Evolutionary conservation across 177 flowering plant species (phyloP).

Genomic region (Vitis hybrid): DNA sequence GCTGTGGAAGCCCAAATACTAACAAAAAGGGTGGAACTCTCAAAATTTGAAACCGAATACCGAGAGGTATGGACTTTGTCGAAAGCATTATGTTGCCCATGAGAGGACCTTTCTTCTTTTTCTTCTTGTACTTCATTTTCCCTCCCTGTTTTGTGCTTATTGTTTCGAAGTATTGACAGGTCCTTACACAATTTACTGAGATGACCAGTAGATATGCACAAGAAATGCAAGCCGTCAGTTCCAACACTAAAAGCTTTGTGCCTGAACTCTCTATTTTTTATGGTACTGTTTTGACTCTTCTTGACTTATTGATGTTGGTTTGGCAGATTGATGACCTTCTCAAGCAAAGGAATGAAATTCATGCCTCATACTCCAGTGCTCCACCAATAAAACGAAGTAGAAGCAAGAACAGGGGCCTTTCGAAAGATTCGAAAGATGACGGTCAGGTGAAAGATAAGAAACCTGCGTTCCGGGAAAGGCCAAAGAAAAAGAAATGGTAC

Average conservation of each 20-base stretch:
- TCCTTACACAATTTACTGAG: conserved; percentile 87
- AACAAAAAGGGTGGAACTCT: conserved; percentile 75
- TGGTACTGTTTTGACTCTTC: not conserved
- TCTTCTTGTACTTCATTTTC: too few species aligned
- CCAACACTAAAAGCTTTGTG: not conserved
- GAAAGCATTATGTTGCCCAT: not conserved
- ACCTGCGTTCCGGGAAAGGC: conserved; percentile 46
- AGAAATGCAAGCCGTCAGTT: conserved; percentile 87
- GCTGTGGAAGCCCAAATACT: conserved; percentile 81
- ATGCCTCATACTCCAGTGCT: conserved; percentile 64
- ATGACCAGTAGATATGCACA: conserved; percentile 92
- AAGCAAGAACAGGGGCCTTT: conserved; percentile 41
- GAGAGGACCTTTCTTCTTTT: not conserved
- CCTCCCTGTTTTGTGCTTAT: not conserved
- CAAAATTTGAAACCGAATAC: conserved; percentile 89
- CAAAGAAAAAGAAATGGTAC: conserved; percentile 88
- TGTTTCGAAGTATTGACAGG: conserved; percentile 45
- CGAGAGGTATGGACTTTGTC: conserved; percentile 60
- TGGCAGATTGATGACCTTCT: conserved; percentile 89
- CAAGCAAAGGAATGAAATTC: conserved; percentile 75
- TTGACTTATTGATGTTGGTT: conserved; percentile 3
- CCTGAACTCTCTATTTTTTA: not conserved
- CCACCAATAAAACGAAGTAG: conserved; percentile 72
- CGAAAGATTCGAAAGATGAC: conserved; percentile 59
- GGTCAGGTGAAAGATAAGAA: conserved; percentile 50